These are phyloP conservation scores for Vaccinium macrocarpon DNA, from an alignment of 148 eudicot genomes.

Conservation along the genomic window DNA sequence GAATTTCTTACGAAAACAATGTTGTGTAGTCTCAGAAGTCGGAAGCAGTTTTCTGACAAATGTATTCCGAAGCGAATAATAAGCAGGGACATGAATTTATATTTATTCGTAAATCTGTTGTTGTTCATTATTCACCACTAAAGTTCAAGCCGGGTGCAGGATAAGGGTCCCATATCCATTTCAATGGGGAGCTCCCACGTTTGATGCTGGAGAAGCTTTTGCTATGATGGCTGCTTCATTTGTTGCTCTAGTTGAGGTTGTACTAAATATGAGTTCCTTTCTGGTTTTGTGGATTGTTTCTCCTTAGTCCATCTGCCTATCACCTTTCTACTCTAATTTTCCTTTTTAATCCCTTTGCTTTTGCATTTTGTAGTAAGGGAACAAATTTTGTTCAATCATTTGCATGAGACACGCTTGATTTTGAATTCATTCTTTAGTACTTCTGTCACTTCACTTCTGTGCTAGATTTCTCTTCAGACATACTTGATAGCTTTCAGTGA, in stretches of 20 bases:
- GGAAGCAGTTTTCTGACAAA: no score
- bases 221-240: slow-evolving; percentile 96
- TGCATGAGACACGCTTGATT: no score
- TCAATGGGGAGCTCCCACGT: slow-evolving; percentile 96
- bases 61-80: no score
- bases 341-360: neutral
- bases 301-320: neutral
- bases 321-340: neutral
- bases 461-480: neutral
- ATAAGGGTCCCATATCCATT: slow-evolving; percentile 89
- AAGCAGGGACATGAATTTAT: no score
- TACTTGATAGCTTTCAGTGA: neutral
- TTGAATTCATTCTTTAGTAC: neutral
- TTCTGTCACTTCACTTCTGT: neutral
- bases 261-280: neutral
- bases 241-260: slow-evolving; percentile 92
- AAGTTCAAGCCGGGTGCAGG: slow-evolving; percentile 38
- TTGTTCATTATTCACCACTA: neutral
- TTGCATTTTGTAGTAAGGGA: neutral
- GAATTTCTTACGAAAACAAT: neutral
- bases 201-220: slow-evolving; percentile 94
- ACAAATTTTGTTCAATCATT: neutral
- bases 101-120: neutral
- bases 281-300: slow-evolving; percentile 3
- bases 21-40: no score